Base-by-base conservation (phyloP, 2,329 filamentous ascomycete species). In the Coniosporium tulheliwenetii region DNA sequence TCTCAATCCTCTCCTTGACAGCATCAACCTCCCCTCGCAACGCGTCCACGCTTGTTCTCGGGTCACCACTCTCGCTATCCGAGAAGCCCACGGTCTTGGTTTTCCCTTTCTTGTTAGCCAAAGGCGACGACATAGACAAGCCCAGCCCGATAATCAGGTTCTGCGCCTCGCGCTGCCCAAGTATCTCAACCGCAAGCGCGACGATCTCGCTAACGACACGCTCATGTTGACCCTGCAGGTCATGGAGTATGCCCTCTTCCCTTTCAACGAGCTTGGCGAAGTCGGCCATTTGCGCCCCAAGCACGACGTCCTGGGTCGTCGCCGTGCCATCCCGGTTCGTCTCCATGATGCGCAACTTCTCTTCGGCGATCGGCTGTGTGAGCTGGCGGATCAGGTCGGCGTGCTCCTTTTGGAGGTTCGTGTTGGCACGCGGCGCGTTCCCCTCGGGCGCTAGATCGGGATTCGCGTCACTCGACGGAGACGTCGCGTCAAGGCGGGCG, bases 231-330 rank as follows among this genome's bases (percentile, higher is more conserved):
- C 19, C 19, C 19, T 7, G 19, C 4, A 26, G 19, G 7, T 26
- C 19, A 4, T 7, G 19, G 19, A 26, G 19, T 26, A 26, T 26
- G 19, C 19, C 19, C 13, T 45, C 47, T n/a, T 51, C 47, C 5
- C 45, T 36, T 36, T 41, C 40, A n/a, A 57, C 42, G 10, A 44
- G 36, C 1, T 44, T 40, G n/a, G 45, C 44, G 42, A 55, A 59
- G 8, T 43, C 40, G 0, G 30, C 14, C 40, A 58, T 52, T 15
- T 44, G 45, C 2, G 46, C 45, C 8, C 47, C 46, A 7, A 60
- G 42, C 1, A 43, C 49, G 9, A 46, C 51, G 8, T 48, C 26
- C 2, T 37, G 42, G 16, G 47, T 44, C 15, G 36, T 48, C 13
- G 38, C 38, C 8, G 32, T 37, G 3, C 47, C 30, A 8, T n/a